phyloP scores from a whole-genome alignment of 306 rosid species.

The Psophocarpus tetragonolobus region DNA sequence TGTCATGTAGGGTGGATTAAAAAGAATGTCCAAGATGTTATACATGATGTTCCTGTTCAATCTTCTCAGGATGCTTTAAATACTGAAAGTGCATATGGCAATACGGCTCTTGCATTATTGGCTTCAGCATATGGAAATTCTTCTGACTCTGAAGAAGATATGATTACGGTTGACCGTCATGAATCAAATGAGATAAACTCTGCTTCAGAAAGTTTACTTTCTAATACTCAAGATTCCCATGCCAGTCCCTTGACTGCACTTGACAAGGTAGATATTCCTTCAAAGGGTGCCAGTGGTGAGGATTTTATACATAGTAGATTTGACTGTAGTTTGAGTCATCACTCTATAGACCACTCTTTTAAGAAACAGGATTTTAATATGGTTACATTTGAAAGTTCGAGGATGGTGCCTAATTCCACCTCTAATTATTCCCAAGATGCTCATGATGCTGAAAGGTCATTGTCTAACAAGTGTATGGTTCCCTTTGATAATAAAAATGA shows the following conservation, averaged over 20 bases:
- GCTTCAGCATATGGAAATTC: conserved; percentile 85
- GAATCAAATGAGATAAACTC: conserved; percentile 39
- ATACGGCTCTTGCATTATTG: conserved; percentile 86
- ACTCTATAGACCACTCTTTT: conserved; percentile 43
- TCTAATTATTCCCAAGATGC: conserved; percentile 43
- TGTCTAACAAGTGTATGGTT: no score
- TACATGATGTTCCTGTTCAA: conserved; percentile 48
- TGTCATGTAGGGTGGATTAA: conserved; percentile 51
- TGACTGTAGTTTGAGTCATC: conserved; percentile 31
- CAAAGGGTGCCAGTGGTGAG: conserved; percentile 13
- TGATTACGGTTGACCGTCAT: conserved; percentile 39
- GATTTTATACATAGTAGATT: conserved; percentile 37
- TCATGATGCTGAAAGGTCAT: no score
- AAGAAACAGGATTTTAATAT: conserved; percentile 38
- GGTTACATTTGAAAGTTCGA: conserved; percentile 42
- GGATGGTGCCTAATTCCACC: conserved; percentile 37
- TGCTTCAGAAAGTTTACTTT: conserved; percentile 41
- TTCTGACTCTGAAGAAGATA: conserved; percentile 90
- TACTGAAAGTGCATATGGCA: conserved; percentile 45
- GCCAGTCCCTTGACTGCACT: conserved; percentile 27
- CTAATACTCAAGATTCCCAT: conserved; percentile 41
- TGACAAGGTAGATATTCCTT: conserved; percentile 37
- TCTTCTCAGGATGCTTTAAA: conserved; percentile 43
- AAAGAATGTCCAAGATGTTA: conserved; percentile 39
- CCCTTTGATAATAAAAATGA: no score